phyloP scores from a whole-genome alignment of 352 stramenopile genomes.

The Pythium aristosporum region DNA sequence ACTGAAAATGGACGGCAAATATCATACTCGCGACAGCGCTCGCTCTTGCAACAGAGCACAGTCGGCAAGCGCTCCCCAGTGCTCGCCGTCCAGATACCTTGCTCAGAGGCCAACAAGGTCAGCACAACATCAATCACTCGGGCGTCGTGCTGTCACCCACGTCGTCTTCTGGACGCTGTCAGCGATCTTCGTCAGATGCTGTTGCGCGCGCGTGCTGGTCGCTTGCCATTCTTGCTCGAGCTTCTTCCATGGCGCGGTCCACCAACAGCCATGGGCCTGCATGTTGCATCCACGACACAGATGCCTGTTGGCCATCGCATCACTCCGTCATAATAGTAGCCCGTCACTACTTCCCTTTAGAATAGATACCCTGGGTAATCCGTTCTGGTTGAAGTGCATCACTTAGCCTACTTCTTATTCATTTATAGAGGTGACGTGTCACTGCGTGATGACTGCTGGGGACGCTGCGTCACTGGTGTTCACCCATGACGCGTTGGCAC shows the following conservation, averaged over 20 bases:
- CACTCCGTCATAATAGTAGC: conserved; percentile 12
- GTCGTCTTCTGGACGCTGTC: conserved; percentile 77
- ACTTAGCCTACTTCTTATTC: neutral
- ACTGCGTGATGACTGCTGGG: conserved; percentile 3
- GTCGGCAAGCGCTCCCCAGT: conserved; percentile 60
- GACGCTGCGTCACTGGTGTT: conserved; percentile 14
- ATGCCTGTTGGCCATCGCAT: conserved; percentile 6
- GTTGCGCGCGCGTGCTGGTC: conserved; percentile 42
- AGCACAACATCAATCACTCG: neutral
- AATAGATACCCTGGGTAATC: neutral
- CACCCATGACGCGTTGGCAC: conserved; percentile 14
- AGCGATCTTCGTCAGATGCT: conserved; percentile 63
- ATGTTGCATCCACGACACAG: neutral
- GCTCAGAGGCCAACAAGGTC: neutral
- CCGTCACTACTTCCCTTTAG: neutral
- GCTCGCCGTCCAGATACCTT: conserved; percentile 65
- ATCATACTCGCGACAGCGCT: conserved; percentile 43
- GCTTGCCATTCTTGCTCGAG: conserved; percentile 66
- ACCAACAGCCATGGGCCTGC: conserved; percentile 45
- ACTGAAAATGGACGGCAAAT: neutral
- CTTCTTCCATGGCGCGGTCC: conserved; percentile 56
- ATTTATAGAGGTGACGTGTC: conserved; percentile 14
- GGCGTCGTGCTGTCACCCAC: conserved; percentile 27
- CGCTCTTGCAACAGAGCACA: conserved; percentile 45
- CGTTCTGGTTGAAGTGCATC: conserved; percentile 9